Percentiles rank a stretch among this genome's conserved stretches.
Evolutionary conservation across 257 asterid genomes (phyloP).

Genomic region (Dorcoceras hygrometricum): DNA sequence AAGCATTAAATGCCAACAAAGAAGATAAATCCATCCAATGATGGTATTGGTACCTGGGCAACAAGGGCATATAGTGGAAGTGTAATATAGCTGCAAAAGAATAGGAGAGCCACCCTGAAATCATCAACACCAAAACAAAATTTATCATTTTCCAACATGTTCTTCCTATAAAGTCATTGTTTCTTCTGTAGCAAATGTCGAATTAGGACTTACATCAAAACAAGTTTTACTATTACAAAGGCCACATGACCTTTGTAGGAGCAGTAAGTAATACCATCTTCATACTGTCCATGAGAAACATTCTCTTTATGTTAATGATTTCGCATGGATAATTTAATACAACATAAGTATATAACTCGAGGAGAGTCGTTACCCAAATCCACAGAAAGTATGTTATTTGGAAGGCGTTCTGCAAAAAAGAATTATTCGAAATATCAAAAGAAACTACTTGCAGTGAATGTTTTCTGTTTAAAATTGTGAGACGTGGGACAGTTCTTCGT

Average conservation of each 20-base stretch:
- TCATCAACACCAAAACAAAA: conserved; percentile 14
- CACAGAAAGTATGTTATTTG: conserved; percentile 80
- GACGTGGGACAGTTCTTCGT: background rate
- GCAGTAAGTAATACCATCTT: conserved; percentile 59
- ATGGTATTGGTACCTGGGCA: conserved; percentile 56
- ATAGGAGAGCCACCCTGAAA: conserved; percentile 58
- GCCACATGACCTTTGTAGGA: conserved; percentile 45
- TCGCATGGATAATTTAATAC: background rate
- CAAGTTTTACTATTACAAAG: conserved; percentile 53
- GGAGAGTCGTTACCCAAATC: conserved; percentile 68
- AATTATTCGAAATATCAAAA: too few species aligned
- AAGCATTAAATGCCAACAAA: background rate
- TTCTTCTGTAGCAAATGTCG: conserved; percentile 8
- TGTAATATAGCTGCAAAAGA: conserved; percentile 83
- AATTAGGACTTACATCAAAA: conserved; percentile 49
- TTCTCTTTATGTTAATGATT: conserved; percentile 1
- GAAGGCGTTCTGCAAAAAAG: conserved; percentile 76
- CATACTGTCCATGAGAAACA: conserved; percentile 56
- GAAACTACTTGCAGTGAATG: background rate
- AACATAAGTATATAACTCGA: background rate
- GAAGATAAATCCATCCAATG: too few species aligned
- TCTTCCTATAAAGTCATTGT: background rate
- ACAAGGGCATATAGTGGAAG: conserved; percentile 86
- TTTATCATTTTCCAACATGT: background rate
- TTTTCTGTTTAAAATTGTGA: background rate